Percentiles rank a stretch among this genome's conserved stretches.
Evolutionary conservation across 2,329 filamentous ascomycete genomes (phyloP).

Genomic region (Xylariaceae sp.): DNA sequence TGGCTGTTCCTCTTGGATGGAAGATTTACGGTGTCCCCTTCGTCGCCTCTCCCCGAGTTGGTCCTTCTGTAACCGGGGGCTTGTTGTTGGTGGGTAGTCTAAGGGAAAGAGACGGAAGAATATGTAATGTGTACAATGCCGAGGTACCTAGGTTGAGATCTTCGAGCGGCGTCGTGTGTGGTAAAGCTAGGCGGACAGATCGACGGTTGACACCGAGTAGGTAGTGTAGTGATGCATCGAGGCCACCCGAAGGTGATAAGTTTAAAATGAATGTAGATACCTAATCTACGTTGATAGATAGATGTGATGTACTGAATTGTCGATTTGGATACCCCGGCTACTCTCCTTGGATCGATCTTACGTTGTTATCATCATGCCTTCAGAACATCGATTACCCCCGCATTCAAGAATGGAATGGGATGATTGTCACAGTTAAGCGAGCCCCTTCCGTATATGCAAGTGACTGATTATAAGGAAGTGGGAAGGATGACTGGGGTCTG

Average conservation of each 20-base stretch:
- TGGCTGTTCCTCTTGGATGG: not conserved
- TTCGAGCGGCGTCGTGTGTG: not conserved
- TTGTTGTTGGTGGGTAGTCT: not conserved
- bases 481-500: not conserved
- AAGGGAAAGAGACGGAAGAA: not conserved
- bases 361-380: not conserved
- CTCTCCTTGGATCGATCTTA: not conserved
- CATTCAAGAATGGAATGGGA: not conserved
- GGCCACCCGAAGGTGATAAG: not conserved
- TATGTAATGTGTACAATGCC: not conserved
- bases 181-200: not conserved
- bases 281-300: not conserved
- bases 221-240: too few relatives aligned
- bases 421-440: not conserved
- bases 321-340: not conserved
- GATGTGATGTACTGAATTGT: not conserved
- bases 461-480: not conserved
- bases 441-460: not conserved
- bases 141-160: not conserved
- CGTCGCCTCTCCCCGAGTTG: not conserved
- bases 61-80: not conserved
- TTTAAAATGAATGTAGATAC: not conserved
- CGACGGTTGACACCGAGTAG: not conserved
- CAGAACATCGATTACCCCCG: not conserved
- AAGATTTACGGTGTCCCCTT: not conserved